Evolutionary conservation across 2,329 filamentous ascomycete species (phyloP).

Genomic region (Endothia cerciana): DNA sequence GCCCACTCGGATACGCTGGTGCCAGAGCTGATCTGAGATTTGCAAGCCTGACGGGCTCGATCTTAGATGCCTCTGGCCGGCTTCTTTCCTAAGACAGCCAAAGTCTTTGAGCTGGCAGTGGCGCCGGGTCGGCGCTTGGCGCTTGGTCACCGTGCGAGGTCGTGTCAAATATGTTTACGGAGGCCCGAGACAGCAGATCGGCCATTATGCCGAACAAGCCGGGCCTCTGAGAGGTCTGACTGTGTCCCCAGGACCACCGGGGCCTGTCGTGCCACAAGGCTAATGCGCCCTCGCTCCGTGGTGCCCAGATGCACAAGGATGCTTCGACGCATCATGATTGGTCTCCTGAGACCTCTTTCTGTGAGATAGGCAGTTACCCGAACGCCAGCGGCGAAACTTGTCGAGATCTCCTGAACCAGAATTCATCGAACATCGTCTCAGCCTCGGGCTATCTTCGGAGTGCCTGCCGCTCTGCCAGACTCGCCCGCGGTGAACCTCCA

Average conservation of each 20-base stretch:
- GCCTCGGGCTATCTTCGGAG: neutral
- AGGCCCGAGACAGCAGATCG: neutral
- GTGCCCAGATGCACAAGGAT: neutral
- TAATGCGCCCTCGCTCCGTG: conserved; percentile 14
- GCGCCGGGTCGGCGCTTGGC: neutral
- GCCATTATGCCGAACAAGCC: conserved; percentile 2
- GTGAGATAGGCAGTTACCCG: conserved; percentile 2
- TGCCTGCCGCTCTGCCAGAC: neutral
- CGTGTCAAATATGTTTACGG: neutral
- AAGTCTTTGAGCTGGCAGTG: neutral
- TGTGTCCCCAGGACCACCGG: conserved; percentile 20
- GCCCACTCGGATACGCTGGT: neutral
- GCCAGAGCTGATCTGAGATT: neutral
- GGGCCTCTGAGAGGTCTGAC: neutral
- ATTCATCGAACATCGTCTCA: neutral
- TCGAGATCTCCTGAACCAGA: neutral
- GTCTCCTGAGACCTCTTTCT: neutral
- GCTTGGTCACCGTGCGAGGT: neutral
- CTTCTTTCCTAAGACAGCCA: neutral
- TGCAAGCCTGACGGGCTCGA: neutral
- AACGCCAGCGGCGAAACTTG: conserved; percentile 2
- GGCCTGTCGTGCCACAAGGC: conserved; percentile 26
- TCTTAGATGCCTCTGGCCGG: neutral
- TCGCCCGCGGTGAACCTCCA: neutral
- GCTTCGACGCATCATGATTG: conserved; percentile 1